Base-by-base conservation (phyloP, 1,284 basidiomycete genomes). In the Papiliotrema nemorosa region DNA sequence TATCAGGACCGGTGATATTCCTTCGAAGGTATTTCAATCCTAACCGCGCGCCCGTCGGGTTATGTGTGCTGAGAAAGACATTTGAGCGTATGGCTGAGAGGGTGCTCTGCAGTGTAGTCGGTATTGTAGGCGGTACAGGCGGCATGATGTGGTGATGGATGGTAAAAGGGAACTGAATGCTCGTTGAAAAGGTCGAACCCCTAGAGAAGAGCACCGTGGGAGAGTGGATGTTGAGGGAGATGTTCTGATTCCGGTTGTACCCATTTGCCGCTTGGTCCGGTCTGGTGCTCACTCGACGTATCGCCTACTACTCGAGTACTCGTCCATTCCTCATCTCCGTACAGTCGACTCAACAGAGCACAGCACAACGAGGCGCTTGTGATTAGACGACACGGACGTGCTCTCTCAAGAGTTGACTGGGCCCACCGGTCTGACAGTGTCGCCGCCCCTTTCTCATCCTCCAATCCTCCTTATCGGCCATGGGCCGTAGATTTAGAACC, bases 61-160 rank as follows among this genome's bases (percentile, higher is more conserved):
- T 93, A 73, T 86, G 89, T 2, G 85, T 79, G 5, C 88, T 91
- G 69, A 89, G 82, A 70, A 93, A 93, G 49, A 94, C 82, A 14
- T 60, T 59, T 24, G 71, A 69, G 20, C 69, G 72, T 27, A 74
- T 53, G 31, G 59, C 52, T 4, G 64, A 60, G 50, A 72, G 64
- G 31, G 67, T 52, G 25, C 54, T 46, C 44, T 56, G 58, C 18
- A 71, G 53, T 35, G 50, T 56, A 40, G 48, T 14, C 3, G 57
- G 48, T 1, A 47, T 33, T 13, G 47, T 10, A 18, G 46, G 46
- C 10, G 46, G 51, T 42, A 29, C 24, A 37, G 55, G 50, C 5
- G 51, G 37, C 54, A 50, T 52, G 47, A n/a, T 45, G 49, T 6
- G 43, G 36, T 10, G 36, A 38, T 38, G 9, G 36, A 38, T 21